Conservation (phyloP, 371 early-diverging fungal species). For the Mortierella sp. region DNA sequence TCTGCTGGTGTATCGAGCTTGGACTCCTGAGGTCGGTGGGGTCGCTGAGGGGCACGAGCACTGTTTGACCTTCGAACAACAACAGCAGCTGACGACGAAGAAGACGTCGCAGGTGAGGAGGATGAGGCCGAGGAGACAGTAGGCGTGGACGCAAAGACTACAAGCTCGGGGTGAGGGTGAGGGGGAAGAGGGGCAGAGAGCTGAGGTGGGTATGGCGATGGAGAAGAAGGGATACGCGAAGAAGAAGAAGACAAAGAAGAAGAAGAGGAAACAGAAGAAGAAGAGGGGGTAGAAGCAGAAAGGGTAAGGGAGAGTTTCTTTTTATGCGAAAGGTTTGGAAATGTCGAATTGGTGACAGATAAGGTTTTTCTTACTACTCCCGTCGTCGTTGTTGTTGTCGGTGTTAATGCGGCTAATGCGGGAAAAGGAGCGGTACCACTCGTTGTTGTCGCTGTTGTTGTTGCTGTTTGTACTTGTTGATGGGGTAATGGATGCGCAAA, state of each 20-base stretch:
- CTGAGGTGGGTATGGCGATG: background rate
- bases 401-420: conserved; percentile 13
- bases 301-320: background rate
- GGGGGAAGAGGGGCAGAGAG: background rate
- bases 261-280: conserved; percentile 4
- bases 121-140: background rate
- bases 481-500: conserved; percentile 15
- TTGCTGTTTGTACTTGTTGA: background rate
- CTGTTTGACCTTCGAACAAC: background rate
- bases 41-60: conserved; percentile 9
- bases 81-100: conserved; percentile 1
- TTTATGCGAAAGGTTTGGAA: background rate
- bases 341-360: background rate
- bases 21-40: conserved; percentile 13
- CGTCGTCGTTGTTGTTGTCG: background rate
- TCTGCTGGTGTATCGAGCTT: background rate
- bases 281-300: background rate
- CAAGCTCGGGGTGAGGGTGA: conserved; percentile 3
- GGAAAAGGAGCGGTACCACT: background rate
- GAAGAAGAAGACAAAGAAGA: background rate
- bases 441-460: background rate
- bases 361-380: background rate
- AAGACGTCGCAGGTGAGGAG: background rate
- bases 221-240: background rate
- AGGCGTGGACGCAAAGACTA: background rate